These are phyloP conservation scores for Tetrapisispora taiwanensis DNA, from an alignment of 805 yeast species.

Conservation along the genomic window DNA sequence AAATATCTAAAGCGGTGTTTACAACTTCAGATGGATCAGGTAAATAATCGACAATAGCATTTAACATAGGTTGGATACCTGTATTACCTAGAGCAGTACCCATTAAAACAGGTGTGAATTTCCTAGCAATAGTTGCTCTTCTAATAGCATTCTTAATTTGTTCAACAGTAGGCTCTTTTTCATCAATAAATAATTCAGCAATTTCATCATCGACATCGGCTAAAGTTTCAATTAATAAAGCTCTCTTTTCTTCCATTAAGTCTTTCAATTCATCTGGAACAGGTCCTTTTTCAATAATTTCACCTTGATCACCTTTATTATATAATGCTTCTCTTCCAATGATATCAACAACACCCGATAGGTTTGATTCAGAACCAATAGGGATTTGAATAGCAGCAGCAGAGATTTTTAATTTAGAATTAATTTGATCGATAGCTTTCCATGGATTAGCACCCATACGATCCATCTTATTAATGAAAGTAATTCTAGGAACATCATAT, in stretches of 20 bases:
- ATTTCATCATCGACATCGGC: conserved; percentile 98
- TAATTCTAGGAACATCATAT: conserved; percentile 91
- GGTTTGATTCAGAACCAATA: conserved; percentile 81
- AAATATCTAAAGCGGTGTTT: conserved; percentile 78
- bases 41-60: conserved; percentile 89
- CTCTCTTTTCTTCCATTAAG: conserved; percentile 83
- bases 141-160: conserved; percentile 87
- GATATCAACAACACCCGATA: conserved; percentile 84
- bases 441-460: conserved; percentile 99
- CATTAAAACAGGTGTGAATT: conserved; percentile 98
- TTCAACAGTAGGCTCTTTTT: conserved; percentile 71
- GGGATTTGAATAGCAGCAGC: conserved; percentile 99
- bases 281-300: conserved; percentile 50
- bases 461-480: conserved; percentile 97
- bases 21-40: conserved; percentile 93
- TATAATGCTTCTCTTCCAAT: conserved; percentile 79
- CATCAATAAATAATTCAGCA: conserved; percentile 87
- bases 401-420: conserved; percentile 75
- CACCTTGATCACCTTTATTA: conserved; percentile 89
- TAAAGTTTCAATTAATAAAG: conserved; percentile 75
- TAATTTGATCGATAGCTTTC: conserved; percentile 85
- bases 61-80: conserved; percentile 91
- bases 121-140: conserved; percentile 89
- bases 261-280: conserved; percentile 75
- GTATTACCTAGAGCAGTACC: conserved; percentile 97